Conservation (phyloP, 495 filamentous ascomycete genomes). For the Trichoderma erinaceum region DNA sequence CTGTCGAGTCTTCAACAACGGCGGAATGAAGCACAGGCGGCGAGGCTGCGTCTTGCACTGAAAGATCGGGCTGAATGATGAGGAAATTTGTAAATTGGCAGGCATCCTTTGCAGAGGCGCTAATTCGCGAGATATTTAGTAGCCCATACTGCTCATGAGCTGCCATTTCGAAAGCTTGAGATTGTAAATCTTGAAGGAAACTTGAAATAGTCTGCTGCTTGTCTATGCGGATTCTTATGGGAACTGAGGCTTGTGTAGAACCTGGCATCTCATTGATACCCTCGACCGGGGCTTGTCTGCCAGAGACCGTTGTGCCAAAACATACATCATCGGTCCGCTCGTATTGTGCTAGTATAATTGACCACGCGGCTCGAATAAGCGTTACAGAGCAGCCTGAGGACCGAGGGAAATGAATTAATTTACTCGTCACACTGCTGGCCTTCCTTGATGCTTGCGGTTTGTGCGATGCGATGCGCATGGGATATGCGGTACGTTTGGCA, state of each 20-base stretch:
- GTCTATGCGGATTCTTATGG: conserved; percentile 34
- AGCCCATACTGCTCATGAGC: conserved; percentile 21
- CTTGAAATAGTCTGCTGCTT: conserved; percentile 15
- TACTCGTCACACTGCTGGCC: neutral
- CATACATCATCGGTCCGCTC: conserved; percentile 37
- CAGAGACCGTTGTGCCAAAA: conserved; percentile 41
- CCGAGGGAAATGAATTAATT: neutral
- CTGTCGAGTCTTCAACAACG: neutral
- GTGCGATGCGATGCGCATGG: neutral
- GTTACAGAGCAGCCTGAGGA: conserved; percentile 16
- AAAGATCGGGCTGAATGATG: neutral
- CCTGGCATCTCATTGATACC: conserved; percentile 46
- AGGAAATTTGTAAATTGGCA: conserved; percentile 32
- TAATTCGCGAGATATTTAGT: neutral
- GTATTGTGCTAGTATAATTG: conserved; percentile 25
- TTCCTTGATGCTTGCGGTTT: conserved; percentile 9
- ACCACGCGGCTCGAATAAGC: conserved; percentile 32
- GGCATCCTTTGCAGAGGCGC: conserved; percentile 23
- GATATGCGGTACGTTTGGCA: neutral
- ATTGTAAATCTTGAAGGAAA: conserved; percentile 29
- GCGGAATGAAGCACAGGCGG: neutral
- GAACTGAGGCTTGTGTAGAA: conserved; percentile 53
- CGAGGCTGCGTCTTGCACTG: neutral
- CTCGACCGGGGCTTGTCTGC: conserved; percentile 21
- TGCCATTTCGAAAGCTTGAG: conserved; percentile 31